Percentiles rank a stretch among this genome's conserved stretches.
Evolutionary conservation across 345 rosid species (phyloP).

Genomic region (Rhodamnia rubescens): DNA sequence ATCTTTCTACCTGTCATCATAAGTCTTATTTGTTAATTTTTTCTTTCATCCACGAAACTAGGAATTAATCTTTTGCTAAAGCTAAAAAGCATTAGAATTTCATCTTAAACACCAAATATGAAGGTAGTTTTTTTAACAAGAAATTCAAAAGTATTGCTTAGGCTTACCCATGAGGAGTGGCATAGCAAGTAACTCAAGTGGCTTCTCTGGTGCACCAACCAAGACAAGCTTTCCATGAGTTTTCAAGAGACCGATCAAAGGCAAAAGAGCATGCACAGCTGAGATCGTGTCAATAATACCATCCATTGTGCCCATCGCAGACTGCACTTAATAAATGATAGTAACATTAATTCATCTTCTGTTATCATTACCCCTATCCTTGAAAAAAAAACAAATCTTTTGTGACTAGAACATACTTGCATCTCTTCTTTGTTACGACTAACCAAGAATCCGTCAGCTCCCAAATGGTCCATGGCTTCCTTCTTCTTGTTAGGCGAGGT

Average conservation of each 20-base stretch:
- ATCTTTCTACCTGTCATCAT: conserved; percentile 8
- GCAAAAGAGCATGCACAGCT: conserved; percentile 27
- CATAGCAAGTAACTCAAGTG: conserved; percentile 26
- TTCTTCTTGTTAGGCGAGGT: conserved; percentile 31
- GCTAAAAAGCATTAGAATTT: not conserved
- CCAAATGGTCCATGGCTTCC: conserved; percentile 28
- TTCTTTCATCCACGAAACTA: not conserved
- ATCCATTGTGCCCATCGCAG: conserved; percentile 20
- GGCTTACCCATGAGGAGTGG: conserved; percentile 19
- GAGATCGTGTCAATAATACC: conserved; percentile 53
- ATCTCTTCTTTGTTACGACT: conserved; percentile 22
- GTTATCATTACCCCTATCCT: not conserved
- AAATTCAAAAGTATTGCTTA: not conserved
- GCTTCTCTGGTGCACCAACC: conserved; percentile 39
- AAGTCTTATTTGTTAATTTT: not conserved
- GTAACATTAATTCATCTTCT: not conserved
- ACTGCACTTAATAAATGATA: not conserved
- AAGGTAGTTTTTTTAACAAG: not conserved
- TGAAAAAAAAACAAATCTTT: not conserved
- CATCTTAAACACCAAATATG: not conserved
- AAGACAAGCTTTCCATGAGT: conserved; percentile 35
- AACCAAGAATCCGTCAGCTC: conserved; percentile 31
- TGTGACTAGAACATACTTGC: conserved; percentile 6
- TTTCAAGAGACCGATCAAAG: conserved; percentile 38
- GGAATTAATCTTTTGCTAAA: not conserved